Percentiles rank a stretch among this genome's conserved stretches.
phyloP scores from a whole-genome alignment of 345 rosid species.

The Euphorbia pulcherrima region DNA sequence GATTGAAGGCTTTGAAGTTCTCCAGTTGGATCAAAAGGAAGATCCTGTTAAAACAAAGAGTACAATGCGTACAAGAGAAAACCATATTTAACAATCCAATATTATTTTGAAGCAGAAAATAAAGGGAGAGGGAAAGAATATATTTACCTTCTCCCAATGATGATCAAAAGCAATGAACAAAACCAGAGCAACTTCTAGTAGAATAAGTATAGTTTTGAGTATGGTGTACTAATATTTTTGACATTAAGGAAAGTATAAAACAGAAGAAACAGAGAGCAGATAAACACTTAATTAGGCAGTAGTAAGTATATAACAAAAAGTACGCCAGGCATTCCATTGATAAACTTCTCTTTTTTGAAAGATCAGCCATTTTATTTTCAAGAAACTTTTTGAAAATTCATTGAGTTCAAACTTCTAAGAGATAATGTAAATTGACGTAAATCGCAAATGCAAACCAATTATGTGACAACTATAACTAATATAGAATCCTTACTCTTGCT shows the following conservation, averaged over 20 bases:
- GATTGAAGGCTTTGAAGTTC: slow-evolving; percentile 63
- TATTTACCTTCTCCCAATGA: slow-evolving; percentile 69
- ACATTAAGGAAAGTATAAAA: slow-evolving; percentile 30
- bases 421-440: neutral
- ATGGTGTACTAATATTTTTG: slow-evolving; percentile 51
- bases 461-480: neutral
- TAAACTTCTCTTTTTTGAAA: neutral
- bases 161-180: slow-evolving; percentile 76
- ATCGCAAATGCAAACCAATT: neutral
- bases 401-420: neutral
- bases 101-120: neutral
- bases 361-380: neutral
- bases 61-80: neutral
- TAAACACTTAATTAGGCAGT: neutral
- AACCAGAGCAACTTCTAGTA: slow-evolving; percentile 73
- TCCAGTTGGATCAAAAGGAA: slow-evolving; percentile 88
- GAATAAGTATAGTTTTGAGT: slow-evolving; percentile 50
- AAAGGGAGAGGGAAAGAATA: slow-evolving; percentile 5
- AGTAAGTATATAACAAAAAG: neutral
- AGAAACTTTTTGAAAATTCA: neutral
- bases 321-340: neutral
- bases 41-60: slow-evolving; percentile 45
- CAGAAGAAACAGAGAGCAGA: neutral
- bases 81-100: neutral
- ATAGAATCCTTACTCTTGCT: neutral